Evolutionary conservation across 306 rosid genomes (phyloP), one percentile per base, ranked within the genome.

Genomic region (Luffa acutangula): DNA sequence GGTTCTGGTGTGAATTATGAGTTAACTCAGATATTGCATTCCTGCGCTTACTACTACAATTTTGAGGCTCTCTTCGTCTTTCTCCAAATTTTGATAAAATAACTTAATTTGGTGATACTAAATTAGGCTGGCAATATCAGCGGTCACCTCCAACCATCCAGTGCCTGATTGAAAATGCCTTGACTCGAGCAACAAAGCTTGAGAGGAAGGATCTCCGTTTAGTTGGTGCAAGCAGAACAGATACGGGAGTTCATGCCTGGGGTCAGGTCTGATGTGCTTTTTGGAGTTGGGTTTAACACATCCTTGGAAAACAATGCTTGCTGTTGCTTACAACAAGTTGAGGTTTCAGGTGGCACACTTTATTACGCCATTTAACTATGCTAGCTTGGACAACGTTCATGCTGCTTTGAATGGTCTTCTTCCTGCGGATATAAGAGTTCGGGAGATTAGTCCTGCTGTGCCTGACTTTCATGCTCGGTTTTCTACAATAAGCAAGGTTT

Each of bases 101-200:
- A 17, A 10, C 41, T 66, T 65, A 36, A 39, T 17, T 1, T 9
- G 48, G 37, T 25, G 79, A 76, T 60, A 43, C 66, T 62, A 60
- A 57, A 84, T 80, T 85, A 95, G 98, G 98, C 33, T 92, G 98
- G 98, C 98, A 95, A 80, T 95, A 91, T 85, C 98, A 95, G 86
- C 84, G 73, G 80, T 88, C 97, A 66, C 97, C 98, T 37, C 98
- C 97, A 48, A 92, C 98, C 17, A 74, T 95, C 69, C 97, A 95
- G 82, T 88, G 92, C 82, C 76, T 76, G 49, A 60, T 95, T 84
- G 98, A 92, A 82, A 87, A 85, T 6, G 96, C 97, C 77, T 76
- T 95, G 76, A 87, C 79, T 81, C 79, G 33, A 62, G 90, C 82
- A 39, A 95, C 98, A 79, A 91, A 92, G 89, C 86, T 92, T 75